Evolutionary conservation across 202 grass and related monocot genomes (phyloP).

Genomic region (Miscanthus sacchariflorus): DNA sequence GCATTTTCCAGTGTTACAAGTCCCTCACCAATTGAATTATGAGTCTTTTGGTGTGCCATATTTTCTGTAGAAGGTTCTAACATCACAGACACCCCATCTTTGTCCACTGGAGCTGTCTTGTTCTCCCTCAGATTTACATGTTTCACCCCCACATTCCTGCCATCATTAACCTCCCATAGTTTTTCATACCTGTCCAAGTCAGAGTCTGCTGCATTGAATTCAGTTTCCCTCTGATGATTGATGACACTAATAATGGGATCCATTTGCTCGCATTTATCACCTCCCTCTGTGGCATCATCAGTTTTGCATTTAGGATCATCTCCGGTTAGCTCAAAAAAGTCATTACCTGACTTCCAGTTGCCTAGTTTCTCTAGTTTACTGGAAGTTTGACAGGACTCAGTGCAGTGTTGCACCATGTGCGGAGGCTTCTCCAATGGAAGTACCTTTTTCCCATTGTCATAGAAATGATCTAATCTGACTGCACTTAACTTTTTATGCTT

Average conservation of each 20-base stretch:
- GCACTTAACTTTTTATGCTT: constrained; percentile 37
- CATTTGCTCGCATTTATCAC: constrained; percentile 31
- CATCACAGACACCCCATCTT: constrained; percentile 19
- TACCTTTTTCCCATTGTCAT: constrained; percentile 32
- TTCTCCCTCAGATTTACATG: constrained; percentile 39
- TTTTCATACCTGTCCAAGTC: constrained; percentile 58
- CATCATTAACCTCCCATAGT: constrained; percentile 52
- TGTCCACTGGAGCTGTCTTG: constrained; percentile 25
- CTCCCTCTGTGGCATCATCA: constrained; percentile 35
- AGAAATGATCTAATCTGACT: constrained; percentile 24
- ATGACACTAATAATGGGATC: constrained; percentile 11
- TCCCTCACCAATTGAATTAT: constrained; percentile 36
- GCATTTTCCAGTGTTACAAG: constrained; percentile 21
- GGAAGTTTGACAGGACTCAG: constrained; percentile 45
- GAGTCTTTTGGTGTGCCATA: constrained; percentile 37
- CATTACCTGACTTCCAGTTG: constrained; percentile 75
- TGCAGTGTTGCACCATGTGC: constrained; percentile 35
- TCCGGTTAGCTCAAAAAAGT: constrained; percentile 76
- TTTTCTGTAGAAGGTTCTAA: constrained; percentile 47
- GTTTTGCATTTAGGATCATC: constrained; percentile 51
- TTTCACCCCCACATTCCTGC: constrained; percentile 42
- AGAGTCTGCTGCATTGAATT: constrained; percentile 27
- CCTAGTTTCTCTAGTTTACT: constrained; percentile 69
- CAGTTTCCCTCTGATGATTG: constrained; percentile 32
- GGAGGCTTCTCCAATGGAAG: constrained; percentile 45